Conservation (phyloP, 305 asterid genomes). For the Fraxinus nigra region DNA sequence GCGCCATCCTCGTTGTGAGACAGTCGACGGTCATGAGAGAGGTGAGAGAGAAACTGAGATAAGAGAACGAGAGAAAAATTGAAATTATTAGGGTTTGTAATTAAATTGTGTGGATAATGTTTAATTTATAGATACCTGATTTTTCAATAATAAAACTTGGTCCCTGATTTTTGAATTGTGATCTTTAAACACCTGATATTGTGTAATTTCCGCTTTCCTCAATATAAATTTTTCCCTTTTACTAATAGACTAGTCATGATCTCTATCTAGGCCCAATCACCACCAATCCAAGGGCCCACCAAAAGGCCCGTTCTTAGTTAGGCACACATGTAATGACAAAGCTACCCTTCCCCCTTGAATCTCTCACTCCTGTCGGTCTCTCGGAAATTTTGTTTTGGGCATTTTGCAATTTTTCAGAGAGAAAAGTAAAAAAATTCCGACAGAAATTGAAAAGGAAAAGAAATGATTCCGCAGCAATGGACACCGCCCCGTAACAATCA, state of each 20-base stretch:
- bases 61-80: no score
- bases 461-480: constrained; percentile 62
- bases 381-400: neutral
- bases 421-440: neutral
- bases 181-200: no score
- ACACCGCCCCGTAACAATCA: constrained; percentile 67
- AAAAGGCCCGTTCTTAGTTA: neutral
- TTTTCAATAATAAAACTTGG: no score
- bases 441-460: neutral
- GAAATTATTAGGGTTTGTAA: no score
- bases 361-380: neutral
- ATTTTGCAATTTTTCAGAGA: neutral
- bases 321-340: neutral
- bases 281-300: neutral
- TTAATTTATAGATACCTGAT: no score
- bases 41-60: no score
- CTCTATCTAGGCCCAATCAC: neutral
- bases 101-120: no score
- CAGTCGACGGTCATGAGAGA: no score
- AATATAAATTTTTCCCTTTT: no score
- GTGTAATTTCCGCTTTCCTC: no score
- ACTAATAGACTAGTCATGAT: neutral
- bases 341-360: neutral
- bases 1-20: no score
- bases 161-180: no score